Base-by-base conservation (phyloP, 2,329 filamentous ascomycete species). In the Exophiala sp. region DNA sequence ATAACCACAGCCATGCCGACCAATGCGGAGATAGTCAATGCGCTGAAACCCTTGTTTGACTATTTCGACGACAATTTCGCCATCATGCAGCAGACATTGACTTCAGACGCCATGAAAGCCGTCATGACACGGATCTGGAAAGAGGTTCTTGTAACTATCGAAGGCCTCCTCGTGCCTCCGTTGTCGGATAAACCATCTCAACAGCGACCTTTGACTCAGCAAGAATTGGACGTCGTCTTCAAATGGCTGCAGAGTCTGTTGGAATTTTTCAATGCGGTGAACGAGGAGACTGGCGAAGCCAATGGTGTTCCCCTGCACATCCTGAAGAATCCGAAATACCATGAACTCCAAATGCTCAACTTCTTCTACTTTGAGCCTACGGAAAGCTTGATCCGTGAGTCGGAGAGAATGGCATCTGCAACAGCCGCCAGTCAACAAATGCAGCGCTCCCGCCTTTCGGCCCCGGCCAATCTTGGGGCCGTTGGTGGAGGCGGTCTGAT, bases 11-110 rank as follows among this genome's bases (percentile, higher is more conserved):
- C 81, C 41, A 76, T 77, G 1, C 74, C 85, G 8, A 85, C 87
- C 0, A 79, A 80, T 24, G 77, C 76, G 5, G 88, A 96, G 52
- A 78, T 95, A 16, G 85, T 88, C 58, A 84, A 84, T 59, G 88
- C 88, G 0, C 73, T 98, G 10, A 83, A 86, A 60, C 86, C 89
- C 3, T 77, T 98, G 1, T 93, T 96, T 65, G 80, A 82, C 46
- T 98, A 98, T 67, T 98, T 98, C 65, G 88, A 98, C 65, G 91
- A 96, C 66, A 98, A 98, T 64, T 98, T 98, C 68, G 88, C 89
- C 52, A 95, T 97, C 60, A 95, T 98, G 90, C 96, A 97, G 71
- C 83, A 93, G 68, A 96, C 91, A 0, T 74, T 98, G 49, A 97
- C 93, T 1, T 85, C 89, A 50, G 84, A 88, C 50, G 94, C 93